These are phyloP conservation scores for Glycyrrhiza uralensis DNA, from an alignment of 306 rosid species.

Conservation along the genomic window DNA sequence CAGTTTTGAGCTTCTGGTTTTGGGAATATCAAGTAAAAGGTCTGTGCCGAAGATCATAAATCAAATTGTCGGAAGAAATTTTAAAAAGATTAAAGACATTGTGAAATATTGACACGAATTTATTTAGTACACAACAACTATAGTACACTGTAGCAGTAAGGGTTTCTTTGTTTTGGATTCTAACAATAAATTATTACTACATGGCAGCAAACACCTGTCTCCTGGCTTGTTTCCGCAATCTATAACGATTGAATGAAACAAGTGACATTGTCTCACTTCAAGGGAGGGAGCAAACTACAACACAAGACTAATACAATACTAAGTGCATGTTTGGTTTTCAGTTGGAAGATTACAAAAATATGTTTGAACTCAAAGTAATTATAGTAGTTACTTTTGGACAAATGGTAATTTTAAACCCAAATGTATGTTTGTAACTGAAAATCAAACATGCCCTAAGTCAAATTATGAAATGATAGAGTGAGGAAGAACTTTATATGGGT, in stretches of 20 bases:
- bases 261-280: not conserved
- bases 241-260: not conserved
- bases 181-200: not conserved
- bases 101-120: not conserved
- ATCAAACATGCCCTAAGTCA: too few species aligned
- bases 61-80: too few species aligned
- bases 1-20: too few species aligned
- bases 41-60: not conserved
- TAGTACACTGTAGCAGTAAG: not conserved
- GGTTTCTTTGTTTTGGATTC: not conserved
- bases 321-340: too few species aligned
- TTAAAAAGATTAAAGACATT: too few species aligned
- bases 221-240: not conserved
- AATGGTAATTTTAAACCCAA: too few species aligned
- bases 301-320: not conserved
- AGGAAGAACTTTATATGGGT: constrained; percentile 96
- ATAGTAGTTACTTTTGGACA: too few species aligned
- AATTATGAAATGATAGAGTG: constrained; percentile 39
- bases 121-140: not conserved
- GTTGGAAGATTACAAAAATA: too few species aligned
- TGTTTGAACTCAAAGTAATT: too few species aligned
- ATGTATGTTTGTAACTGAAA: too few species aligned
- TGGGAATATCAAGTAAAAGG: not conserved
- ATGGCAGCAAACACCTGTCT: not conserved
- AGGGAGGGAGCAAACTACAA: not conserved